Conservation (phyloP, 2,329 filamentous ascomycete species). For the Pseudogymnoascus sp. region DNA sequence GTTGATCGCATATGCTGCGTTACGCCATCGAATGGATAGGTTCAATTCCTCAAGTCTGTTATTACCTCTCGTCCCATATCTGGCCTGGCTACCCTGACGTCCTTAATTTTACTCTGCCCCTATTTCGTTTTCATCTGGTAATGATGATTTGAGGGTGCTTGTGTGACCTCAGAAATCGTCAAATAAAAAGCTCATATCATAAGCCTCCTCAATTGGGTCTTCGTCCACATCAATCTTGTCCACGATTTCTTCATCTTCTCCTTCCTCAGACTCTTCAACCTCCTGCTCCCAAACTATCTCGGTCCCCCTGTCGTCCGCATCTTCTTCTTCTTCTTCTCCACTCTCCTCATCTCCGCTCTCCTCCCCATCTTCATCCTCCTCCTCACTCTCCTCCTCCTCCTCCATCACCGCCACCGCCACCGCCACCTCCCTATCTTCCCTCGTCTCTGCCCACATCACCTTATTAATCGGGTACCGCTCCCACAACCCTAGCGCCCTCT, state of each 20-base stretch:
- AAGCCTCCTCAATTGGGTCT: not conserved
- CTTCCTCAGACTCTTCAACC: not conserved
- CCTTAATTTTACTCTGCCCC: not conserved
- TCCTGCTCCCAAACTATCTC: conserved; percentile 2
- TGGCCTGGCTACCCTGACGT: not conserved
- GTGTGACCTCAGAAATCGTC: not conserved
- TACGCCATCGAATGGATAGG: not conserved
- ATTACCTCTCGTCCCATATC: not conserved
- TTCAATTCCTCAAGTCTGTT: not conserved
- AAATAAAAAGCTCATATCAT: not conserved
- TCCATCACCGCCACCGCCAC: not conserved
- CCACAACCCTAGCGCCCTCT: conserved; percentile 5
- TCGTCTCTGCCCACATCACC: not conserved
- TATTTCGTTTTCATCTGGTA: not conserved
- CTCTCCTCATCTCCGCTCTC: not conserved
- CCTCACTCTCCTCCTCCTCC: not conserved
- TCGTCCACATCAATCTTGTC: not conserved
- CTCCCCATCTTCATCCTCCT: not conserved
- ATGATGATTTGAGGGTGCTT: too few species aligned
- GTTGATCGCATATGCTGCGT: not conserved
- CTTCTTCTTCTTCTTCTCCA: not conserved
- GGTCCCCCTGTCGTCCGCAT: not conserved
- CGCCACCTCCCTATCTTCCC: not conserved
- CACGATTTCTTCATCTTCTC: not conserved
- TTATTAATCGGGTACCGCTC: not conserved